phyloP scores from a whole-genome alignment of 305 asterid genomes.

The Fraxinus floribunda region DNA sequence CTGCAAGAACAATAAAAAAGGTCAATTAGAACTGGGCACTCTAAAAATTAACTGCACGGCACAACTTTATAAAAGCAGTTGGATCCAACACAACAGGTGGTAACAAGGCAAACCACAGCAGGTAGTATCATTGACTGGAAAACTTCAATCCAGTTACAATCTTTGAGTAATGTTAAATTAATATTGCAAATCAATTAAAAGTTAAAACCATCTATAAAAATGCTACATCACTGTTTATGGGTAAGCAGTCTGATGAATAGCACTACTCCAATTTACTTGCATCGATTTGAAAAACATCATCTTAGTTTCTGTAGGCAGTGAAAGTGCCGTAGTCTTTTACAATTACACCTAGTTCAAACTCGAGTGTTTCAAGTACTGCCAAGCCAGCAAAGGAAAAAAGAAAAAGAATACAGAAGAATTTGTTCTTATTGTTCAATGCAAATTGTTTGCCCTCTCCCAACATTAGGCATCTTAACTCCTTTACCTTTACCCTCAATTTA shows the following conservation, averaged over 20 bases:
- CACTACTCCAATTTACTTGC: background rate
- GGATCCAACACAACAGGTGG: constrained; percentile 4
- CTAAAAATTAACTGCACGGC: background rate
- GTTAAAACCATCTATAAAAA: background rate
- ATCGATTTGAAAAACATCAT: background rate
- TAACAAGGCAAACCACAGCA: constrained; percentile 8
- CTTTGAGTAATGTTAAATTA: background rate
- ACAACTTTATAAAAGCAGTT: constrained; percentile 5
- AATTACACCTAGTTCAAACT: background rate
- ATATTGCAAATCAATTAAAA: background rate
- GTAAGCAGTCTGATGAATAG: background rate
- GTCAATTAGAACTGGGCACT: constrained; percentile 9
- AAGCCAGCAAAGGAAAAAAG: background rate
- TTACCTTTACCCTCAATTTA: constrained; percentile 6
- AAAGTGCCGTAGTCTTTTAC: background rate
- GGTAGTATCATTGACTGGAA: background rate
- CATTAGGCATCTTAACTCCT: background rate
- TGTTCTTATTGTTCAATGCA: background rate
- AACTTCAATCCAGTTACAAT: background rate
- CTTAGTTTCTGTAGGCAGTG: background rate
- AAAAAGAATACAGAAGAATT: background rate
- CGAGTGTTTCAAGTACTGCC: background rate
- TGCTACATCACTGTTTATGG: background rate
- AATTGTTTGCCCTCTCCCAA: background rate
- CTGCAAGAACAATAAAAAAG: constrained; percentile 43